Evolutionary conservation across 306 rosid genomes (phyloP).

Genomic region (Sicyos edulis): DNA sequence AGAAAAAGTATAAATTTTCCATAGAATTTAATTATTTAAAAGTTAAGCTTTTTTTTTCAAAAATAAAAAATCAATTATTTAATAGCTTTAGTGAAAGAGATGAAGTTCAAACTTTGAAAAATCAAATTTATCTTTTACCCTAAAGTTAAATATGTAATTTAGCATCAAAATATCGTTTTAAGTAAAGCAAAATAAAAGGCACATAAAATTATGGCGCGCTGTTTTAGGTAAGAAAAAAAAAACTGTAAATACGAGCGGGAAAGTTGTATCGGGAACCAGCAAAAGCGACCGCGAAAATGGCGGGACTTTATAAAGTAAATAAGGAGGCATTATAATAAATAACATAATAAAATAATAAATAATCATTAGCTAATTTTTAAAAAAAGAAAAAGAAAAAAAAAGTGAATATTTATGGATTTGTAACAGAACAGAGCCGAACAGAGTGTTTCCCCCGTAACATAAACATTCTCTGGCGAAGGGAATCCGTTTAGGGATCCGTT

Average conservation of each 20-base stretch:
- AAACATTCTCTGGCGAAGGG: constrained; percentile 57
- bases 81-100: too few relatives aligned
- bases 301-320: constrained; percentile 1
- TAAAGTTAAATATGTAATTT: too few relatives aligned
- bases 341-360: neutral
- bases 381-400: too few relatives aligned
- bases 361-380: too few relatives aligned
- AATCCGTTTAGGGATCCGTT: constrained; percentile 93
- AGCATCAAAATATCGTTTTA: neutral
- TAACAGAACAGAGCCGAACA: neutral
- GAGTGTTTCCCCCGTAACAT: constrained; percentile 26
- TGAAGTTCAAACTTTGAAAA: too few relatives aligned
- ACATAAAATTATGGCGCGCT: neutral
- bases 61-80: too few relatives aligned
- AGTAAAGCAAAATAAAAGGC: neutral
- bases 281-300: constrained; percentile 23
- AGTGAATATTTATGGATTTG: neutral
- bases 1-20: too few relatives aligned
- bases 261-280: constrained; percentile 13
- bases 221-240: too few relatives aligned
- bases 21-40: too few relatives aligned
- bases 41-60: too few relatives aligned
- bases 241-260: too few relatives aligned
- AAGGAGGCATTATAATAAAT: neutral
- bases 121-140: too few relatives aligned